Base-by-base conservation (phyloP, 257 asterid genomes). In the Nicotiana noctiflora region DNA sequence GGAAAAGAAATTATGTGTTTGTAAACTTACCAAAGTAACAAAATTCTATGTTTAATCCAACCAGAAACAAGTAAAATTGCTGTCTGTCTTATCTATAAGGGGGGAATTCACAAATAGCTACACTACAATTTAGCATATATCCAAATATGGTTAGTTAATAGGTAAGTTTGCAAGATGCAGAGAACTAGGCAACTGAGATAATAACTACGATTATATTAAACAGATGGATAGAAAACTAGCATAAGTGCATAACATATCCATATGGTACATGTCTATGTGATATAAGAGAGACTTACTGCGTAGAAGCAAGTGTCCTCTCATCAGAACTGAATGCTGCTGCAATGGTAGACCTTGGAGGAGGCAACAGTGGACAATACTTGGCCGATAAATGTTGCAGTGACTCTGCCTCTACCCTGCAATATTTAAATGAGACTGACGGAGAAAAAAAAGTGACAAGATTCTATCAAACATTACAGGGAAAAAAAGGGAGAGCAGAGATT, bases 321-420 rank as follows among this genome's bases (percentile, higher is more conserved):
- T 95, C 97, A 79, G 99, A 93, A 88, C 98, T 91, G 85, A 95
- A 95, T 37, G 99, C 97, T 68, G 98, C 99, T n/a, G 99, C 99
- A 80, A 95, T 95, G 77, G 99, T 95, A 59, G 99, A 95, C 90
- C 98, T 91, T 11, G 99, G 99, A 83, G 99, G 97, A 84, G 99
- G 99, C 56, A 85, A 78, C 37, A 95, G 87, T 68, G 99, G 92
- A 81, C 99, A 93, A 84, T 95, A 95, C 77, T 89, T 93, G 79
- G 99, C 97, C 57, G 87, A 84, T 87, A 95, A 87, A 89, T 92
- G 92, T 31, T 86, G 92, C 82, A 95, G 82, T 23, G 99, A 95
- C 85, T 89, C 93, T 17, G 97, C 93, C 90, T 95, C 99, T 74
- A 83, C 97, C 99, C 99, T 95, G 88, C 80, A 84, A 80, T 82